Percentiles rank a stretch among this genome's conserved stretches.
Conservation (phyloP, 164 flowering plant species). For the Cinnamomum chago region DNA sequence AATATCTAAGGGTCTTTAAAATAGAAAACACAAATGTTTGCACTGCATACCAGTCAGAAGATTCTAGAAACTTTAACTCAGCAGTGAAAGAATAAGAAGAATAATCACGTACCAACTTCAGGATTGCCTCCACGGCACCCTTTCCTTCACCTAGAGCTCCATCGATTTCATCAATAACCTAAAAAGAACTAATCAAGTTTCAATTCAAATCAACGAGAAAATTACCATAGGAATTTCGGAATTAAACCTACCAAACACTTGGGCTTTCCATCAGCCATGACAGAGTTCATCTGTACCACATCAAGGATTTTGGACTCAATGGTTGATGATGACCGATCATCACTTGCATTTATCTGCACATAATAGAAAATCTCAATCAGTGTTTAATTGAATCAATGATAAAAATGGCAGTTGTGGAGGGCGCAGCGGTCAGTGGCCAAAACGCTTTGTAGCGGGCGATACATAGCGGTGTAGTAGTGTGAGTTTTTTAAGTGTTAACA, state of each 20-base stretch:
- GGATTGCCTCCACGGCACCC: constrained; percentile 89
- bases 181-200: constrained; percentile 5
- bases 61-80: neutral
- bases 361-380: neutral
- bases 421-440: too few relatives aligned
- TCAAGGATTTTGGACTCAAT: constrained; percentile 87
- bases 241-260: constrained; percentile 75
- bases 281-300: constrained; percentile 94
- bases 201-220: neutral
- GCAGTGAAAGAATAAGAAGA: neutral
- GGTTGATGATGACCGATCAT: constrained; percentile 82
- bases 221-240: neutral
- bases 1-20: too few relatives aligned
- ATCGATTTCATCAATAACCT: constrained; percentile 99
- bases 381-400: constrained; percentile 1
- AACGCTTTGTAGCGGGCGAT: too few relatives aligned
- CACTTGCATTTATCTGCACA: constrained; percentile 93
- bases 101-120: constrained; percentile 63
- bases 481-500: too few relatives aligned
- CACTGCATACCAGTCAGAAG: neutral
- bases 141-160: constrained; percentile 96
- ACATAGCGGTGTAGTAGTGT: too few relatives aligned
- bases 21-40: neutral
- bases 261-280: constrained; percentile 73
- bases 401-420: too few relatives aligned